Percentiles rank a stretch among this genome's conserved stretches.
Conservation (phyloP, 106 monocot species). For the Amphibolis antarctica region DNA sequence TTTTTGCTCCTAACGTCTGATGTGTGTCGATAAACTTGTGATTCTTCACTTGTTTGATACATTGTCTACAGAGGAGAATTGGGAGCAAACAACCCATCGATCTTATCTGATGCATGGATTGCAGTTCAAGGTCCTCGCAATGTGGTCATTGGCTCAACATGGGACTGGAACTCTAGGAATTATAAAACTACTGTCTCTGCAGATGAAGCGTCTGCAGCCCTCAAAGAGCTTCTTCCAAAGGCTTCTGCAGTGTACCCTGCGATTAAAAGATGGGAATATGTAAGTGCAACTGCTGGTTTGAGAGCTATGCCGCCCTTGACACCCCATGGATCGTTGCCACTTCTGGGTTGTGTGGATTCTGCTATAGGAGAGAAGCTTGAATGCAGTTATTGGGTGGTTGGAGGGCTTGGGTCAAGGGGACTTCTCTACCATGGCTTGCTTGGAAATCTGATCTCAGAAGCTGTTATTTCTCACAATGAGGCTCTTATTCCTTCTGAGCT, state of each 20-base stretch:
- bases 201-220: conserved; percentile 46
- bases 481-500: conserved; percentile 56
- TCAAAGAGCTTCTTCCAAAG: conserved; percentile 55
- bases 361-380: conserved; percentile 11
- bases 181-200: conserved; percentile 30
- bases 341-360: conserved; percentile 62
- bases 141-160: conserved; percentile 76
- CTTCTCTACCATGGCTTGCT: conserved; percentile 83
- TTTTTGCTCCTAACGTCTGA: not conserved
- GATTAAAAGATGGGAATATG: conserved; percentile 53
- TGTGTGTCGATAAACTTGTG: not conserved
- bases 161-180: conserved; percentile 74
- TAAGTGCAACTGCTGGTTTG: conserved; percentile 58
- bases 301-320: conserved; percentile 94
- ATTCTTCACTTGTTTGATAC: not conserved
- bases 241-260: conserved; percentile 63
- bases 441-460: conserved; percentile 67
- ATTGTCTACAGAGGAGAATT: conserved; percentile 33
- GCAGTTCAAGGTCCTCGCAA: conserved; percentile 58
- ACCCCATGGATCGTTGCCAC: conserved; percentile 63
- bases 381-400: conserved; percentile 59
- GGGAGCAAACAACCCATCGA: conserved; percentile 40
- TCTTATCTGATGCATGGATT: conserved; percentile 87
- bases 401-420: conserved; percentile 83
- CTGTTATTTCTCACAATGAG: conserved; percentile 61